Evolutionary conservation across 169 alveolate species (phyloP).

Genomic region (Plasmodium falciparum): DNA sequence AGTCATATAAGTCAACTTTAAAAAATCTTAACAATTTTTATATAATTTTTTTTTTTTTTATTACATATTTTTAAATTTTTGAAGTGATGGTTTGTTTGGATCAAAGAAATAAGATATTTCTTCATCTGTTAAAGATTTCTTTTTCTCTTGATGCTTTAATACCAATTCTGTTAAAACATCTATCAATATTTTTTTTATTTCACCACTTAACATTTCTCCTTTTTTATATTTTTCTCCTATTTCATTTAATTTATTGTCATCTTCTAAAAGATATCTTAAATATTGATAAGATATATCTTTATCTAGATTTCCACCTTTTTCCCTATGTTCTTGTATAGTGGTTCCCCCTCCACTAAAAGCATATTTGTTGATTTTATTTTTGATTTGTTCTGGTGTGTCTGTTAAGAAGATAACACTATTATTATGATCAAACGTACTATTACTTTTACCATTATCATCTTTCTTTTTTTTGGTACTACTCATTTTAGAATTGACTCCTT

Average conservation of each 20-base stretch:
- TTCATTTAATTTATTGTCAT: conserved; percentile 94
- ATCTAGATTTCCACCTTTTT: conserved; percentile 95
- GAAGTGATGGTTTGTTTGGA: conserved; percentile 26
- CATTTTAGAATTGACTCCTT: conserved; percentile 96
- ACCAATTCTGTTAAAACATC: conserved; percentile 88
- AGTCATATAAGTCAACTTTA: neutral
- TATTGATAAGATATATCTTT: conserved; percentile 98
- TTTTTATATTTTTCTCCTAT: conserved; percentile 94
- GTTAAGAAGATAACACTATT: conserved; percentile 95
- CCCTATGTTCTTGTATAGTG: conserved; percentile 95
- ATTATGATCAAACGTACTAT: conserved; percentile 92
- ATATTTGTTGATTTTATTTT: conserved; percentile 95
- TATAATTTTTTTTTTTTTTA: neutral
- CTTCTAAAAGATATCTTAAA: conserved; percentile 93
- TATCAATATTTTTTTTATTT: conserved; percentile 93
- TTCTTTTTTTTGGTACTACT: conserved; percentile 86
- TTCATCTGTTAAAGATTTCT: conserved; percentile 74
- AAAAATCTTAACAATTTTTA: neutral
- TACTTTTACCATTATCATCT: conserved; percentile 89
- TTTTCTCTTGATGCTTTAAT: conserved; percentile 89
- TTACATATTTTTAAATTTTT: conserved; percentile 38
- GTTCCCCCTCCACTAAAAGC: conserved; percentile 98
- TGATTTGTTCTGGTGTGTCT: conserved; percentile 94
- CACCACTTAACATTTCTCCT: conserved; percentile 98
- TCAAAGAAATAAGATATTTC: conserved; percentile 53